These are phyloP conservation scores for Albugo candida DNA, from an alignment of 352 stramenopile genomes.

Conservation along the genomic window DNA sequence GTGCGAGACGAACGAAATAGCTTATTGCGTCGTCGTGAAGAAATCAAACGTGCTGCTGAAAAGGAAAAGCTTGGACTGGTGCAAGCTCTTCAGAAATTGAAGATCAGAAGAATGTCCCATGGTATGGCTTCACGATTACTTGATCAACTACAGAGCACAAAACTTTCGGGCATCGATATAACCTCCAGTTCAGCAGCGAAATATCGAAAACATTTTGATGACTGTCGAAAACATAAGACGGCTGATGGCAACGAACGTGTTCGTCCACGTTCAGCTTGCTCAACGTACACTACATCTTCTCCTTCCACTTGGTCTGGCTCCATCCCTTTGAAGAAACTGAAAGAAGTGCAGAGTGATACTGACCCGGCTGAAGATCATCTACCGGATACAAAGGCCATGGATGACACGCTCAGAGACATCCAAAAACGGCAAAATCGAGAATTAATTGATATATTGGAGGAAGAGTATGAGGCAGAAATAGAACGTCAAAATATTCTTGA, in stretches of 20 bases:
- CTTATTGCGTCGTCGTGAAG: conserved; percentile 32
- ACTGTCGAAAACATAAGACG: background rate
- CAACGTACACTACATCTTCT: background rate
- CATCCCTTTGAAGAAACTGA: background rate
- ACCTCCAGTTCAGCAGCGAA: background rate
- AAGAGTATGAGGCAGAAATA: conserved; percentile 67
- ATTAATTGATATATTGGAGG: conserved; percentile 39
- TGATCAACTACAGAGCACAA: background rate
- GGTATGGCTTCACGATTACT: conserved; percentile 9
- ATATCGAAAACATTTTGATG: too few relatives aligned
- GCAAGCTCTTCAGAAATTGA: conserved; percentile 68
- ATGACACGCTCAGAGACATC: conserved; percentile 23
- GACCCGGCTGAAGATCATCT: conserved; percentile 1
- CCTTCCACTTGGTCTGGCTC: background rate
- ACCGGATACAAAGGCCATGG: conserved; percentile 10
- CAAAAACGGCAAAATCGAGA: conserved; percentile 42
- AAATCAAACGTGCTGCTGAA: conserved; percentile 37
- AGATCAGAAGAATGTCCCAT: conserved; percentile 33
- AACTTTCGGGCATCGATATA: background rate
- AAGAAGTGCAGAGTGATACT: background rate
- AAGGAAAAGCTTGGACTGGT: conserved; percentile 55
- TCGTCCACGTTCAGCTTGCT: background rate
- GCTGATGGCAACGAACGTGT: background rate
- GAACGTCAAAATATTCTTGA: conserved; percentile 44
- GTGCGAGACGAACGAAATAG: conserved; percentile 36